A percentile compares a stretch with the other conserved stretches of the same genome.
These are phyloP conservation scores for Vigna nakashimae DNA, from an alignment of 306 rosid genomes.

Conservation along the genomic window DNA sequence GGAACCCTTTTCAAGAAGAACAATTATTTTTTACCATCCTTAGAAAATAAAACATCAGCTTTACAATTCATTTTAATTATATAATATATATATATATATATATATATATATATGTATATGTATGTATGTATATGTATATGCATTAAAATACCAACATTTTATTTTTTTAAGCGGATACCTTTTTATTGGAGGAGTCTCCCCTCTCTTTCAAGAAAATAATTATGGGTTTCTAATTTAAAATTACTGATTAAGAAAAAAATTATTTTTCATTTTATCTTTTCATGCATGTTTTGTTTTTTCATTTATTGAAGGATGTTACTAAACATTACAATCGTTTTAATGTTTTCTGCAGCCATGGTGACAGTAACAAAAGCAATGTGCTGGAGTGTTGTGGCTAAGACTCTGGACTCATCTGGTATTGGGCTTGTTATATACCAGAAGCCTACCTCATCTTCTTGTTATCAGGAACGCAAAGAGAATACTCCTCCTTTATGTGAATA, in stretches of 20 bases:
- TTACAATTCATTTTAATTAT: too few relatives aligned
- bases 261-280: background rate
- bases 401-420: slow-evolving; percentile 69
- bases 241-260: background rate
- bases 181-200: too few relatives aligned
- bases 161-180: too few relatives aligned
- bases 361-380: slow-evolving; percentile 68
- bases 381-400: slow-evolving; percentile 75
- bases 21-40: too few relatives aligned
- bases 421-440: slow-evolving; percentile 87
- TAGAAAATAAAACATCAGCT: too few relatives aligned
- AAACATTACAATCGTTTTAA: slow-evolving; percentile 31
- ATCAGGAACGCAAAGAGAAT: slow-evolving; percentile 50
- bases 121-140: too few relatives aligned
- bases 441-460: slow-evolving; percentile 73
- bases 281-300: background rate
- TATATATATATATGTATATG: too few relatives aligned
- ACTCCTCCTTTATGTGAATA: slow-evolving; percentile 68
- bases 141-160: too few relatives aligned
- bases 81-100: too few relatives aligned
- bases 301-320: slow-evolving; percentile 11
- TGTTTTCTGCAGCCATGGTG: slow-evolving; percentile 71
- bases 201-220: too few relatives aligned
- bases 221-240: too few relatives aligned
- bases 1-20: too few relatives aligned